phyloP scores from a whole-genome alignment of 805 yeast genomes.

The Blastobotrys peoriensis region DNA sequence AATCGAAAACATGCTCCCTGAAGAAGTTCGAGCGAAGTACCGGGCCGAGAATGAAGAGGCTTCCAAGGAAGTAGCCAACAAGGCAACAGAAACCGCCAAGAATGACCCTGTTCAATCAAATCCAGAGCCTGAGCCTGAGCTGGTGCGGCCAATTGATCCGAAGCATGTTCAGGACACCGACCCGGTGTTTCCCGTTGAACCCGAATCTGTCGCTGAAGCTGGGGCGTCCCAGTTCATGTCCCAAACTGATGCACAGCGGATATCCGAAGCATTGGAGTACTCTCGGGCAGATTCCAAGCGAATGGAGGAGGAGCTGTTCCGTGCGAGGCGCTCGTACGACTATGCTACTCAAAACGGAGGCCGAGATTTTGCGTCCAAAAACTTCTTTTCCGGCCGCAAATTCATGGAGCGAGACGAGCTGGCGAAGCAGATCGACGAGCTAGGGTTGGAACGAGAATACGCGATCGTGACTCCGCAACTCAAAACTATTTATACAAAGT shows the following conservation, averaged over 20 bases:
- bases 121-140: not conserved
- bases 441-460: conserved; percentile 12
- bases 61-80: not conserved
- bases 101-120: not conserved
- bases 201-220: not conserved
- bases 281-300: conserved; percentile 38
- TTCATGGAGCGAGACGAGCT: not conserved
- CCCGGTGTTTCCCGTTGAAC: not conserved
- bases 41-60: not conserved
- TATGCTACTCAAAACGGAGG: conserved; percentile 39
- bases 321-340: conserved; percentile 47
- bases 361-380: conserved; percentile 34
- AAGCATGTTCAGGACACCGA: not conserved
- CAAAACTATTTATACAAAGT: conserved; percentile 16
- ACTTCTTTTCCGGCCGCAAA: conserved; percentile 36
- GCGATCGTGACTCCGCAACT: conserved; percentile 21
- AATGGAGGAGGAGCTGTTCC: conserved; percentile 40
- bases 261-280: conserved; percentile 37
- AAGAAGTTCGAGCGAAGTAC: conserved; percentile 10
- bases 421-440: not conserved
- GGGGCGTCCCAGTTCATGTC: not conserved
- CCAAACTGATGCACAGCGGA: not conserved
- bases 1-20: conserved; percentile 10
- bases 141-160: no score
- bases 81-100: not conserved